phyloP scores from a whole-genome alignment of 2,329 filamentous ascomycete species.

The Diaporthe vexans region DNA sequence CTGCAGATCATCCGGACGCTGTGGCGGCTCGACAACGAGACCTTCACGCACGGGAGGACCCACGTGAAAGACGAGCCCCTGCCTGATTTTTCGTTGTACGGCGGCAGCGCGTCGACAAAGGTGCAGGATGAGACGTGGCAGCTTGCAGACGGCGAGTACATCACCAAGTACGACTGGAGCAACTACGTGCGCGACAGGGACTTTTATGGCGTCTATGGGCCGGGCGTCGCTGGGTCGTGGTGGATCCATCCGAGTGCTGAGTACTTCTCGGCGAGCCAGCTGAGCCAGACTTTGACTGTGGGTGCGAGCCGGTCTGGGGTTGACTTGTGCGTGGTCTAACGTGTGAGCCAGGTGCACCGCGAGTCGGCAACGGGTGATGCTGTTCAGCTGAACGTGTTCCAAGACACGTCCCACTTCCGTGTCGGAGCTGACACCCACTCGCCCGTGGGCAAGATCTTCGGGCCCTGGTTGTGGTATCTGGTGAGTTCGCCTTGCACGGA shows the following conservation, averaged over 20 bases:
- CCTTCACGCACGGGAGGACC: conserved; percentile 61
- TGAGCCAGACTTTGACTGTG: conserved; percentile 65
- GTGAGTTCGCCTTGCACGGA: conserved; percentile 36
- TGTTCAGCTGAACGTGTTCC: conserved; percentile 68
- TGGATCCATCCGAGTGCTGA: conserved; percentile 65
- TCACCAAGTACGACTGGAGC: conserved; percentile 65
- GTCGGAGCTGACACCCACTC: conserved; percentile 53
- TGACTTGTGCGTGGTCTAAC: background rate
- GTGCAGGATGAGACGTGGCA: conserved; percentile 69
- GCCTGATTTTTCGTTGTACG: conserved; percentile 59
- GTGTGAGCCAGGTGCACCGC: conserved; percentile 56
- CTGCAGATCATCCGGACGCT: conserved; percentile 65
- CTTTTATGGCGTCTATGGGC: conserved; percentile 65
- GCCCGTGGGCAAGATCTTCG: conserved; percentile 58
- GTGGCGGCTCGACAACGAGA: conserved; percentile 63
- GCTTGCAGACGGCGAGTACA: conserved; percentile 60
- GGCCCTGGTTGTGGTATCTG: conserved; percentile 60
- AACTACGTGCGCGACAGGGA: conserved; percentile 53
- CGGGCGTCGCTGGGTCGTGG: conserved; percentile 62
- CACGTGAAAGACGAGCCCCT: conserved; percentile 60
- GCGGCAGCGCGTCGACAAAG: conserved; percentile 54
- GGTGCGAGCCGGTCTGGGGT: background rate
- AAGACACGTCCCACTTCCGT: conserved; percentile 62
- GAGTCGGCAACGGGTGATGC: conserved; percentile 64
- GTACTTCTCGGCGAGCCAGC: conserved; percentile 65